phyloP scores from a whole-genome alignment of 805 yeast species.

The Suhomyces canberraensis region DNA sequence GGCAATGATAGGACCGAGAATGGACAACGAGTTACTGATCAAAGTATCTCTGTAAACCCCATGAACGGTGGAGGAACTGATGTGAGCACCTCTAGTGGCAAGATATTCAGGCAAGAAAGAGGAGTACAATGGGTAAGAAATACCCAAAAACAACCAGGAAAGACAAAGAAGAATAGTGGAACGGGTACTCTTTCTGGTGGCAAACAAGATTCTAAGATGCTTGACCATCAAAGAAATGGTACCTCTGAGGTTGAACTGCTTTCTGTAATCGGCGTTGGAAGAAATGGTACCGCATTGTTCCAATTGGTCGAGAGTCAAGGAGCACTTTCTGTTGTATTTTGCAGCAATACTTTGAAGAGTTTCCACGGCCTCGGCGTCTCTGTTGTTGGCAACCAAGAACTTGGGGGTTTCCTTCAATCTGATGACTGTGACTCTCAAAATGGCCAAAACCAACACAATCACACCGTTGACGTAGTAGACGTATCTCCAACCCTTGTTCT shows the following conservation, averaged over 20 bases:
- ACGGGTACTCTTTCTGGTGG: slow-evolving; percentile 6
- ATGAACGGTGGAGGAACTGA: slow-evolving; percentile 34
- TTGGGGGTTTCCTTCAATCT: slow-evolving; percentile 55
- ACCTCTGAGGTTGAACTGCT: slow-evolving; percentile 7
- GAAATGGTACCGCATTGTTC: slow-evolving; percentile 17
- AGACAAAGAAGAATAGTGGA: slow-evolving; percentile 10
- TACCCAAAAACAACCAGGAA: slow-evolving; percentile 42
- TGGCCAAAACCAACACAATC: slow-evolving; percentile 38
- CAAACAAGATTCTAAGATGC: slow-evolving; percentile 12
- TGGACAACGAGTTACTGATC: slow-evolving; percentile 45
- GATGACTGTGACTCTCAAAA: slow-evolving; percentile 30
- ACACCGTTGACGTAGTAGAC: slow-evolving; percentile 46
- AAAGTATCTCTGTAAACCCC: slow-evolving; percentile 48
- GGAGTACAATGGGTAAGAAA: slow-evolving; percentile 53
- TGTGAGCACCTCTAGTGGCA: slow-evolving; percentile 44
- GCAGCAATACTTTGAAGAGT: slow-evolving; percentile 43
- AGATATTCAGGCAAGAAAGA: slow-evolving; percentile 47
- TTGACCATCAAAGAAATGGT: slow-evolving; percentile 4
- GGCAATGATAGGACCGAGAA: slow-evolving; percentile 54
- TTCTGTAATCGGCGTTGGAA: slow-evolving; percentile 18
- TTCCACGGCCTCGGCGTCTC: slow-evolving; percentile 48
- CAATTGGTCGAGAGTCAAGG: slow-evolving; percentile 22
- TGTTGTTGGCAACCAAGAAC: slow-evolving; percentile 49
- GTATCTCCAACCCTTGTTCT: slow-evolving; percentile 64
- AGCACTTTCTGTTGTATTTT: slow-evolving; percentile 15